Evolutionary conservation across 257 asterid species (phyloP).

Genomic region (Fraxinus excelsior): DNA sequence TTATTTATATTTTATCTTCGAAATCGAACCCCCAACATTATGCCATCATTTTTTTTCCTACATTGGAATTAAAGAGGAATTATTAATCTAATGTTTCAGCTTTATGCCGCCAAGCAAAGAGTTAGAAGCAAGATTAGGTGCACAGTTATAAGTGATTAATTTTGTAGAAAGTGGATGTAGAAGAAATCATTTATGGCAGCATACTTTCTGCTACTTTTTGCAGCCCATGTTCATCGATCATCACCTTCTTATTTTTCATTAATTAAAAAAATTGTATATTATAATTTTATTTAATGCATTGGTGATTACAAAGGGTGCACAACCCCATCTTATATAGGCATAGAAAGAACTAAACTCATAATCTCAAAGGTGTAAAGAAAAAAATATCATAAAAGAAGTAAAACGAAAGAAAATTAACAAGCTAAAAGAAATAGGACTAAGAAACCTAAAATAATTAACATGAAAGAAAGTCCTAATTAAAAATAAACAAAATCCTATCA

Average conservation of each 20-base stretch:
- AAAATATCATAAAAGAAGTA: no score
- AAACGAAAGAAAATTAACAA: no score
- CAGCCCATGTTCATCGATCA: not conserved
- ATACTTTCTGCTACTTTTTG: slow-evolving; percentile 33
- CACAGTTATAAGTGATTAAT: not conserved
- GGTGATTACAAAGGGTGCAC: no score
- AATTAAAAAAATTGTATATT: not conserved
- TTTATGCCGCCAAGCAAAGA: slow-evolving; percentile 24
- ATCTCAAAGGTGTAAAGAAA: no score
- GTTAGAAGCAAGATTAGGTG: not conserved
- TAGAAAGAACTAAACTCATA: no score
- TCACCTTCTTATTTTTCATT: not conserved
- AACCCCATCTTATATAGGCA: no score
- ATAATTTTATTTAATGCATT: no score
- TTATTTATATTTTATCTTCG: no score
- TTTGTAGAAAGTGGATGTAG: slow-evolving; percentile 2
- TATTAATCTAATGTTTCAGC: slow-evolving; percentile 27
- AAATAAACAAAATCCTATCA: no score
- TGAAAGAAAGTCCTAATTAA: no score
- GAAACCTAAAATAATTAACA: no score
- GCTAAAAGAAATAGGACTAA: no score
- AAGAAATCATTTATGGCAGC: slow-evolving; percentile 12
- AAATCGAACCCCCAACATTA: slow-evolving; percentile 14
- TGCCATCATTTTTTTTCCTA: slow-evolving; percentile 22
- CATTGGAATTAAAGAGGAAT: slow-evolving; percentile 4